Evolutionary conservation across 1,139 yeast genomes (phyloP).

Genomic region (Kurtzmaniella quercitrusa): DNA sequence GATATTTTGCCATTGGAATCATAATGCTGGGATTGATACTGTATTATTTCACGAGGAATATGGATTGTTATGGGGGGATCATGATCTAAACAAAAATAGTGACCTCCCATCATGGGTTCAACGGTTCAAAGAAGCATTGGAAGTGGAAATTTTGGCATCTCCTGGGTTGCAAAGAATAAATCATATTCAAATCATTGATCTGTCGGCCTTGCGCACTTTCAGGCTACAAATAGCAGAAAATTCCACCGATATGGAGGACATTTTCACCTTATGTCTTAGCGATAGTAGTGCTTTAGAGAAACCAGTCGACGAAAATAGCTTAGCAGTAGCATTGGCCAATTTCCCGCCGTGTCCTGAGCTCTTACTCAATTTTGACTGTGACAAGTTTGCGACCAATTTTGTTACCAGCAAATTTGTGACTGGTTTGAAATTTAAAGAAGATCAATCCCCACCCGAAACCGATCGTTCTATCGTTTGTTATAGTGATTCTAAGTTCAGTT

Average conservation of each 20-base stretch:
- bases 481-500: neutral
- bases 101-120: slow-evolving; percentile 2
- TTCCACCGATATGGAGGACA: neutral
- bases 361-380: neutral
- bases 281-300: neutral
- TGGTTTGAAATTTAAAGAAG: neutral
- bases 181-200: neutral
- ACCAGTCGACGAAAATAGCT: neutral
- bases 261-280: neutral
- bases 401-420: neutral
- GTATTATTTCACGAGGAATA: slow-evolving; percentile 21
- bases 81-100: neutral
- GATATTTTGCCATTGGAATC: slow-evolving; percentile 35
- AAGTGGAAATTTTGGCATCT: slow-evolving; percentile 18
- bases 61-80: slow-evolving; percentile 18
- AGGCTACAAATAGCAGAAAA: neutral
- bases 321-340: neutral
- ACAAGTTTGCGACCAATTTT: neutral
- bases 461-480: neutral
- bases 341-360: neutral
- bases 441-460: neutral
- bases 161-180: neutral
- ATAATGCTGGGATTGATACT: slow-evolving; percentile 12
- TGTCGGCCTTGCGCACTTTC: neutral
- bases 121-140: slow-evolving; percentile 10